phyloP scores from a whole-genome alignment of 306 rosid genomes.

The Cicer cuneatum region DNA sequence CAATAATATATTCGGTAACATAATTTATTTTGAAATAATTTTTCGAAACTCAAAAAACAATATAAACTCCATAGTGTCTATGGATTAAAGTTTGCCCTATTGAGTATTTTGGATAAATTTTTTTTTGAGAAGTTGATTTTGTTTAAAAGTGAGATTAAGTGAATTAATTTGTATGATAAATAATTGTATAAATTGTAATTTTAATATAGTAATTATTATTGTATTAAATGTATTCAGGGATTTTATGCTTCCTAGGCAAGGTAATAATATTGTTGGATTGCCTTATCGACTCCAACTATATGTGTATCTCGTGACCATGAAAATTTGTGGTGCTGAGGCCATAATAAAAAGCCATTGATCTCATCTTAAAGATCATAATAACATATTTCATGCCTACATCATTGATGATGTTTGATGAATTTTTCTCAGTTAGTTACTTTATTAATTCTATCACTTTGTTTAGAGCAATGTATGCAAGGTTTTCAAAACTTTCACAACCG shows the following conservation, averaged over 20 bases:
- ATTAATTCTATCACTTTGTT: no score
- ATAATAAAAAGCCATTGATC: background rate
- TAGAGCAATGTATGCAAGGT: no score
- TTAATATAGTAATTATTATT: background rate
- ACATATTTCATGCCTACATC: constrained; percentile 31
- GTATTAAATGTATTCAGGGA: background rate
- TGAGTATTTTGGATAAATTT: background rate
- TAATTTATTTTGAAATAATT: no score
- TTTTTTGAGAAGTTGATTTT: background rate
- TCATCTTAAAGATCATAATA: constrained; percentile 19
- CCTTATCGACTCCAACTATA: constrained; percentile 30
- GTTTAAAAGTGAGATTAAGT: background rate
- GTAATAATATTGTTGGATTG: constrained; percentile 22
- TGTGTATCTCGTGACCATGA: constrained; percentile 41
- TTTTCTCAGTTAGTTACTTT: background rate
- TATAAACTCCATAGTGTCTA: background rate
- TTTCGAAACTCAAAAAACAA: no score
- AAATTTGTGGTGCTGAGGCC: constrained; percentile 39
- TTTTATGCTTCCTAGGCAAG: constrained; percentile 14
- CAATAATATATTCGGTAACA: no score
- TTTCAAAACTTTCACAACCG: no score
- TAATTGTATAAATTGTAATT: background rate
- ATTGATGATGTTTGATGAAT: background rate
- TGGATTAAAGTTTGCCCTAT: constrained; percentile 11
- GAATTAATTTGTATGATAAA: background rate